These are phyloP conservation scores for Mortierella sp. DNA, from an alignment of 371 early-diverging fungal species.

Conservation along the genomic window DNA sequence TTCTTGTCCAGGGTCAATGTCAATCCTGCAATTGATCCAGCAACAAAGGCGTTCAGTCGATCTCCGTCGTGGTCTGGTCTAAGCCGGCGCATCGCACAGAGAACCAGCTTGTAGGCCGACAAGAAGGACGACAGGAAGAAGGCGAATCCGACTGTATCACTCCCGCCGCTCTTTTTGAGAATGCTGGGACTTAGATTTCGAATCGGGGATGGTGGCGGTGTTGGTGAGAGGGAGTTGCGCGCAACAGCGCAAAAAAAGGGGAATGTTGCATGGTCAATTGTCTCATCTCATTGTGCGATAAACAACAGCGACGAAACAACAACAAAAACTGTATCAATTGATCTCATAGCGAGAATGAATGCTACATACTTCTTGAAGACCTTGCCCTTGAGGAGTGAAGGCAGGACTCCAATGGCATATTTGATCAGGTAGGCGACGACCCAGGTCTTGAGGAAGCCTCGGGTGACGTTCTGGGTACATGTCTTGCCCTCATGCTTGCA, in stretches of 20 bases:
- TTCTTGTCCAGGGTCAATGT: constrained; percentile 79
- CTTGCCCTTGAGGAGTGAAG: constrained; percentile 75
- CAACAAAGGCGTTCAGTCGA: constrained; percentile 79
- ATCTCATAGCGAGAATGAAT: background rate
- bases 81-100: constrained; percentile 77
- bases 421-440: constrained; percentile 79
- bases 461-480: constrained; percentile 77
- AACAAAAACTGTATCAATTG: background rate
- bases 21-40: constrained; percentile 83
- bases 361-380: constrained; percentile 71
- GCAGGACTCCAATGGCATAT: constrained; percentile 75
- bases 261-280: background rate
- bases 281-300: background rate
- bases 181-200: constrained; percentile 66
- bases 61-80: constrained; percentile 68
- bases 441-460: constrained; percentile 82
- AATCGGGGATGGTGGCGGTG: background rate
- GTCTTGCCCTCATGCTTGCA: constrained; percentile 83
- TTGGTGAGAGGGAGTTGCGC: background rate
- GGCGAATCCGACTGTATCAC: constrained; percentile 86
- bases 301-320: background rate
- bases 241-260: background rate
- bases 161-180: constrained; percentile 70
- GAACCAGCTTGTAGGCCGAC: constrained; percentile 82
- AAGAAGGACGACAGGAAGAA: constrained; percentile 85